phyloP scores from a whole-genome alignment of 495 filamentous ascomycete species.

The Tricharina praecox region DNA sequence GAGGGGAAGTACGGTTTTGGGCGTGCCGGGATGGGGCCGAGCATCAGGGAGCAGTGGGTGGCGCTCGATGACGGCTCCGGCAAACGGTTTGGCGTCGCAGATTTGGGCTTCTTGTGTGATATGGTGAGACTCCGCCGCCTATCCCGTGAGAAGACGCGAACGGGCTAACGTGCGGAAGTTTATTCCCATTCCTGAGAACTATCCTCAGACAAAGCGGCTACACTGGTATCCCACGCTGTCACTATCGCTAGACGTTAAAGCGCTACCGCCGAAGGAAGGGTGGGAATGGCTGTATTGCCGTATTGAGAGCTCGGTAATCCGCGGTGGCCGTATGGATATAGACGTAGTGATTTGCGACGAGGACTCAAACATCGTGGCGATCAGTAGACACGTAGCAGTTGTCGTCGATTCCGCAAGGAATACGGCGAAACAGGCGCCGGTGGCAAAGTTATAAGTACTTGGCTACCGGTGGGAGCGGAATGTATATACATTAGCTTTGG shows the following conservation, averaged over 20 bases:
- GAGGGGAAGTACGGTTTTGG: slow-evolving; percentile 1
- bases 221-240: slow-evolving; percentile 68
- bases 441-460: too few relatives aligned
- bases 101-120: slow-evolving; percentile 14
- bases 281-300: slow-evolving; percentile 50
- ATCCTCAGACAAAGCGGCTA: slow-evolving; percentile 20
- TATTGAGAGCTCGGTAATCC: slow-evolving; percentile 39
- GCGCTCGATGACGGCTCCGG: slow-evolving; percentile 8
- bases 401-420: slow-evolving; percentile 41
- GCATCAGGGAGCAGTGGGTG: slow-evolving; percentile 22
- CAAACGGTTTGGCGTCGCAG: slow-evolving; percentile 1
- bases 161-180: slow-evolving; percentile 3
- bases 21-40: background rate
- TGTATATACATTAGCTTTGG: too few relatives aligned
- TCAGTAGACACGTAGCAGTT: slow-evolving; percentile 46
- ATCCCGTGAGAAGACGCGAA: background rate
- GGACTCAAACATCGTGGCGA: slow-evolving; percentile 40
- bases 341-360: slow-evolving; percentile 45
- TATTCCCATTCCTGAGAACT: slow-evolving; percentile 18
- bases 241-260: slow-evolving; percentile 52
- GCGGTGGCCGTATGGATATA: slow-evolving; percentile 47
- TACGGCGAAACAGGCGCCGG: too few relatives aligned
- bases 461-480: too few relatives aligned
- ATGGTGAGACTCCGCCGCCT: slow-evolving; percentile 7
- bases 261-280: slow-evolving; percentile 38